Conservation (phyloP, 768 basidiomycete genomes). For the Fomitopsis pulvina region DNA sequence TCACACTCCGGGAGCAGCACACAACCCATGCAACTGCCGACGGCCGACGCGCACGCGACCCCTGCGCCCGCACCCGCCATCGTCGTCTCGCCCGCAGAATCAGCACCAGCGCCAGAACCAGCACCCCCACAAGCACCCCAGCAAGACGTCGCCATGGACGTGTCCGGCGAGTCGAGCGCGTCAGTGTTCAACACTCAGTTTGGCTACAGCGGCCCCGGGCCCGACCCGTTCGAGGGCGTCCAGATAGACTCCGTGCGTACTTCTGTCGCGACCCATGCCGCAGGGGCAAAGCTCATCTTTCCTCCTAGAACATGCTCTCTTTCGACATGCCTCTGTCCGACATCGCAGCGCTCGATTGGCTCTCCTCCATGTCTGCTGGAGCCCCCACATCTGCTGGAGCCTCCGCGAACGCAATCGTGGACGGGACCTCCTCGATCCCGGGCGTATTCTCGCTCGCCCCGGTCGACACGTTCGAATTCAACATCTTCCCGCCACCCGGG, state of each 20-base stretch:
- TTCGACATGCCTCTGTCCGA: not conserved
- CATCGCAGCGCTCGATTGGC: not conserved
- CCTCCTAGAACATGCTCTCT: not conserved
- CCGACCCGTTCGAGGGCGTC: not conserved
- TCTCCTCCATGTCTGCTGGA: not conserved
- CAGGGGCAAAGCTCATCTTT: not conserved
- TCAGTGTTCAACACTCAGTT: not conserved
- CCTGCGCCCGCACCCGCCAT: not conserved
- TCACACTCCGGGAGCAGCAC: not conserved
- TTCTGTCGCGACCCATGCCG: not conserved
- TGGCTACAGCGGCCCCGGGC: not conserved
- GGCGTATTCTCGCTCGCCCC: not conserved
- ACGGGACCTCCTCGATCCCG: not conserved
- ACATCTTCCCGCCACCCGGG: not conserved
- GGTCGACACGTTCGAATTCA: not conserved
- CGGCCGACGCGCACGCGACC: not conserved
- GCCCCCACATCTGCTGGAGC: not conserved
- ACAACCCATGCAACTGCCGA: not conserved
- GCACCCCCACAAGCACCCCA: too few species aligned
- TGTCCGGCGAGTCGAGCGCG: not conserved
- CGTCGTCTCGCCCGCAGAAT: not conserved
- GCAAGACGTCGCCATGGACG: not conserved
- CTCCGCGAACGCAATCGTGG: not conserved
- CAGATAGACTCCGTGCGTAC: not conserved
- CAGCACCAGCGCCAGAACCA: not conserved